Conservation (phyloP, 331 rosid species). For the Malus hybrid region DNA sequence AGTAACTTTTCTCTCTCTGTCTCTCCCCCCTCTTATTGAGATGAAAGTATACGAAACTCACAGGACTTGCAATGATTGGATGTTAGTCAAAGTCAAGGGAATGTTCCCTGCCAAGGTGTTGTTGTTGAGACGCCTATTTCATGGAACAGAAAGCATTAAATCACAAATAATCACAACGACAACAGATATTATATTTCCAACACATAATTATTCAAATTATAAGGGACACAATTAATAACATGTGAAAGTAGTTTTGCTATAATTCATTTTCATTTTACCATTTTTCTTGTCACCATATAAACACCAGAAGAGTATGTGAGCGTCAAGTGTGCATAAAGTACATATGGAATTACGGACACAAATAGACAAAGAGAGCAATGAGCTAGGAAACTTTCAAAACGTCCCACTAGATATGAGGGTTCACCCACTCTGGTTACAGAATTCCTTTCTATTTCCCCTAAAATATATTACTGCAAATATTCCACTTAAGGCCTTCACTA, state of each 20-base stretch:
- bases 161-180: background rate
- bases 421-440: background rate
- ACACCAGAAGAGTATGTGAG: background rate
- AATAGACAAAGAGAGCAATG: background rate
- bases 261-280: background rate
- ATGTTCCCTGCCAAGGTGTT: conserved; percentile 54
- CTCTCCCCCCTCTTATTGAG: background rate
- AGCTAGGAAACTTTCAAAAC: background rate
- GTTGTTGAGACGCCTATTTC: conserved; percentile 91
- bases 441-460: background rate
- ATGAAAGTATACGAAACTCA: conserved; percentile 38
- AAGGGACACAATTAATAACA: background rate
- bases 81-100: conserved; percentile 44
- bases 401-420: background rate
- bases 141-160: conserved; percentile 11
- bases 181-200: background rate
- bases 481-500: background rate
- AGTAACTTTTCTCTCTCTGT: background rate
- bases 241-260: background rate
- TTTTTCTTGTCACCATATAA: background rate
- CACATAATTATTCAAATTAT: background rate
- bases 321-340: background rate
- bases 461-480: background rate
- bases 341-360: background rate
- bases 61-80: conserved; percentile 74